These are phyloP conservation scores for Cytidiella melzeri DNA, from an alignment of 768 basidiomycete species.

Conservation along the genomic window DNA sequence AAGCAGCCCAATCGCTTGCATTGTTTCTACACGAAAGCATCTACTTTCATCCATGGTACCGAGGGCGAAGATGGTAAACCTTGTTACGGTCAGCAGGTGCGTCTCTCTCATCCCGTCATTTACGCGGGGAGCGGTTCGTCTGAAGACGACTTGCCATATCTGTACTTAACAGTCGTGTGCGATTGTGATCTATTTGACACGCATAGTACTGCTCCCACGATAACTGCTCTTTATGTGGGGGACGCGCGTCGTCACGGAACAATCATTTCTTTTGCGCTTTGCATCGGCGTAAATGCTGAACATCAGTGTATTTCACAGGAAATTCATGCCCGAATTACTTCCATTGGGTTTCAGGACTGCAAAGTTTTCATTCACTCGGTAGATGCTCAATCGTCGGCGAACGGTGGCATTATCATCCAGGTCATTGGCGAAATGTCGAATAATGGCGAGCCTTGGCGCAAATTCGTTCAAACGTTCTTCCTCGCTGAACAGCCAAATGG, in stretches of 20 bases:
- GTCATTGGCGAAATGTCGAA: constrained; percentile 99
- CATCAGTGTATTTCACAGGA: constrained; percentile 46
- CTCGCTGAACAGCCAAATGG: constrained; percentile 98
- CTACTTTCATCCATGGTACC: constrained; percentile 94
- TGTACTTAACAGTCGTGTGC: too few species aligned
- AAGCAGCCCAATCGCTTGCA: constrained; percentile 95
- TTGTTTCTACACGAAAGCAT: constrained; percentile 98
- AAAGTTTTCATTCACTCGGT: constrained; percentile 99
- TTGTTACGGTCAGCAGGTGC: constrained; percentile 89
- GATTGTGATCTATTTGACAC: not conserved
- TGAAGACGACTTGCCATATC: too few species aligned
- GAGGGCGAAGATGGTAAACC: constrained; percentile 92
- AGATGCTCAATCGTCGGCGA: constrained; percentile 92
- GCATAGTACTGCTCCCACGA: not conserved
- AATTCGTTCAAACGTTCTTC: constrained; percentile 99
- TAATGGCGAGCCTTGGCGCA: constrained; percentile 85
- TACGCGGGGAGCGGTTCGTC: constrained; percentile 1
- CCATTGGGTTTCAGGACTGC: constrained; percentile 92
- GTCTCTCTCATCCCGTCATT: constrained; percentile 22
- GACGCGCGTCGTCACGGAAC: constrained; percentile 6
- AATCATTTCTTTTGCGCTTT: not conserved
- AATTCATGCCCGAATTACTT: constrained; percentile 94
- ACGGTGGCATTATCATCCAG: constrained; percentile 96
- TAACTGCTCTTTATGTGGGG: not conserved
- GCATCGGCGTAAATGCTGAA: not conserved